phyloP scores from a whole-genome alignment of 257 asterid species.

The Salvia splendens region DNA sequence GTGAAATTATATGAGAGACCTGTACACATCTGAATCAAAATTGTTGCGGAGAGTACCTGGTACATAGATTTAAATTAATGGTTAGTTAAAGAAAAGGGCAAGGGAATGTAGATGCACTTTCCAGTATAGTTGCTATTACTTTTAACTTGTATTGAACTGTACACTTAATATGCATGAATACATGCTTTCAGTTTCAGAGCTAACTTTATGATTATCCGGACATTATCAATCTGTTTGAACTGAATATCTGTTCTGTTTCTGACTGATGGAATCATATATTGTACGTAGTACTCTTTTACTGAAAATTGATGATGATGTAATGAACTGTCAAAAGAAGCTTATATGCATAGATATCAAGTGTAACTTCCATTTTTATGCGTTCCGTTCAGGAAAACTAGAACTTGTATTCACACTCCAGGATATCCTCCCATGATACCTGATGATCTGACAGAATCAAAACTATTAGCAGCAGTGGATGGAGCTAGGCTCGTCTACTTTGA shows the following conservation, averaged over 20 bases:
- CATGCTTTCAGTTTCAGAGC: neutral
- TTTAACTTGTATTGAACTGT: neutral
- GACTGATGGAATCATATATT: conserved; percentile 5
- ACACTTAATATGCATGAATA: conserved; percentile 12
- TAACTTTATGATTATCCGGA: neutral
- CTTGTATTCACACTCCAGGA: conserved; percentile 97
- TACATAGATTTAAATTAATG: neutral
- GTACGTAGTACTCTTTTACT: neutral
- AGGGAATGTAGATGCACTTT: neutral
- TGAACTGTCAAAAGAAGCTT: conserved; percentile 7
- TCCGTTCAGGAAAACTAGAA: conserved; percentile 84
- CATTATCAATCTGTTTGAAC: conserved; percentile 22
- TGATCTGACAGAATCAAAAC: conserved; percentile 66
- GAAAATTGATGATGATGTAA: conserved; percentile 9
- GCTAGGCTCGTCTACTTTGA: conserved; percentile 78
- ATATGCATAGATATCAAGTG: neutral
- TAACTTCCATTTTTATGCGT: conserved; percentile 16
- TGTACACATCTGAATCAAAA: neutral
- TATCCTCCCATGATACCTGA: conserved; percentile 86
- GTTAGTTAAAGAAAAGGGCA: conserved; percentile 10
- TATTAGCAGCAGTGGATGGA: conserved; percentile 67
- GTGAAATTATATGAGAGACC: conserved; percentile 2
- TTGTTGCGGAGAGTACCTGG: conserved; percentile 20
- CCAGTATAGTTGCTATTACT: neutral
- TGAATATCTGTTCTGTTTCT: conserved; percentile 1